Base-by-base conservation (phyloP, 352 stramenopile species). In the Paralagenidium karlingii region DNA sequence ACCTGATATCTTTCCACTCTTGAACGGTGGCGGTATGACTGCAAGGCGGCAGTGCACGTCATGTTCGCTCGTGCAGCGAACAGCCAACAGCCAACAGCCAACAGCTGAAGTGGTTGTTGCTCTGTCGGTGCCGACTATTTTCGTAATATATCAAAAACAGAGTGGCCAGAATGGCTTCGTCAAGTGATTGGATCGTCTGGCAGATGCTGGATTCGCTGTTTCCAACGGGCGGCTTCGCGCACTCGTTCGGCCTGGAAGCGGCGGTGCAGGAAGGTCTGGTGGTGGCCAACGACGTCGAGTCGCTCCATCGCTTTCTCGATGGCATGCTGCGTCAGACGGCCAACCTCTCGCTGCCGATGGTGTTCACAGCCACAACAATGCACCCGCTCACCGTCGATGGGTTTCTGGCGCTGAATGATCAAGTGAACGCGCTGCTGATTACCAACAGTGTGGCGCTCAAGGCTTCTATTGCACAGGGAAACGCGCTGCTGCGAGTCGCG, bases 191-290 rank as follows among this genome's bases (percentile, higher is more conserved):
- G 73, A 45, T 59, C 22, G 41, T 68, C 29, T 90, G 76, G 76
- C 76, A 90, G 49, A 80, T 90, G 58, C 38, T 86, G 38, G 76
- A 90, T 53, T 90, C 76, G 36, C 49, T 90, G 27, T 90, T 76
- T 43, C 76, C 76, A 25, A 90, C 76, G 0, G 76, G 76, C 30
- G 76, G 76, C 34, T 90, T 90, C 45, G 76, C 76, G 36, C 76
- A 90, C 55, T 90, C 76, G 38, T 49, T 79, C 11, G 76, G 76
- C 0, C 65, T 89, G 19, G 76, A 89, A 47, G 69, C 67, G n/a
- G 73, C 69, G 1, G 57, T 77, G 19, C 76, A 89, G 49, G 71
- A 86, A 45, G 62, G 61, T 20, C 45, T 86, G 38, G 64, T 88
- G 22, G 39, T 27, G 24, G 18, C 49, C 53, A 30, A 34, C 29